phyloP scores from a whole-genome alignment of 805 yeast genomes.

The Hanseniaspora jakobsenii region DNA sequence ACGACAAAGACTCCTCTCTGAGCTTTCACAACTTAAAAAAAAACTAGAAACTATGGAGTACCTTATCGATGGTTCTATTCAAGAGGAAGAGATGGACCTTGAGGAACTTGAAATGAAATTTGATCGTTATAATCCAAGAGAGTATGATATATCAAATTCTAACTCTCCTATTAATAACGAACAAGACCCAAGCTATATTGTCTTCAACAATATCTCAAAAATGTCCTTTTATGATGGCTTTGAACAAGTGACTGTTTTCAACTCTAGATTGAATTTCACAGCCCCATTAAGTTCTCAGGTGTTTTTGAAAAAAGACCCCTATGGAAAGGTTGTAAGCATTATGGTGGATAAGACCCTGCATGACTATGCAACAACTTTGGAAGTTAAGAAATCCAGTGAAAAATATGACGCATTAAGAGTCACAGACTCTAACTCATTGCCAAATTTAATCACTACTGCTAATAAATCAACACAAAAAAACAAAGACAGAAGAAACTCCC shows the following conservation, averaged over 20 bases:
- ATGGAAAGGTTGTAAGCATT: constrained; percentile 21
- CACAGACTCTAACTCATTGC: constrained; percentile 12
- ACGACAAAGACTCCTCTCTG: constrained; percentile 10
- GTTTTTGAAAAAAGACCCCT: constrained; percentile 26
- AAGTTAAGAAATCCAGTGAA: constrained; percentile 10
- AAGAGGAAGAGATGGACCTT: constrained; percentile 12
- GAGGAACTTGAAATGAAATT: constrained; percentile 9
- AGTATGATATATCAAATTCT: constrained; percentile 4
- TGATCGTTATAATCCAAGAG: constrained; percentile 13
- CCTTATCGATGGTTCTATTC: constrained; percentile 8
- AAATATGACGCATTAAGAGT: constrained; percentile 16
- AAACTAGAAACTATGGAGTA: constrained; percentile 10
- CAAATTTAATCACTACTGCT: constrained; percentile 8
- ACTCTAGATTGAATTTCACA: constrained; percentile 26
- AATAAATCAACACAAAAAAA: constrained; percentile 7
- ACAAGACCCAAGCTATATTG: constrained; percentile 1
- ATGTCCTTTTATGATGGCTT: constrained; percentile 27
- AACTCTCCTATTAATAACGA: neutral
- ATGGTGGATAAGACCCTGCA: constrained; percentile 25
- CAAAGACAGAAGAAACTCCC: neutral
- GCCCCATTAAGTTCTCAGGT: constrained; percentile 28
- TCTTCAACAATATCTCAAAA: constrained; percentile 12
- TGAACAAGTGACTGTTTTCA: constrained; percentile 25
- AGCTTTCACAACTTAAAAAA: constrained; percentile 11
- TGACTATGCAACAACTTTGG: constrained; percentile 17